Percentiles rank a stretch among this genome's conserved stretches.
Evolutionary conservation across 208 protist genomes (phyloP).

Genomic region (Leishmania martiniquensis): DNA sequence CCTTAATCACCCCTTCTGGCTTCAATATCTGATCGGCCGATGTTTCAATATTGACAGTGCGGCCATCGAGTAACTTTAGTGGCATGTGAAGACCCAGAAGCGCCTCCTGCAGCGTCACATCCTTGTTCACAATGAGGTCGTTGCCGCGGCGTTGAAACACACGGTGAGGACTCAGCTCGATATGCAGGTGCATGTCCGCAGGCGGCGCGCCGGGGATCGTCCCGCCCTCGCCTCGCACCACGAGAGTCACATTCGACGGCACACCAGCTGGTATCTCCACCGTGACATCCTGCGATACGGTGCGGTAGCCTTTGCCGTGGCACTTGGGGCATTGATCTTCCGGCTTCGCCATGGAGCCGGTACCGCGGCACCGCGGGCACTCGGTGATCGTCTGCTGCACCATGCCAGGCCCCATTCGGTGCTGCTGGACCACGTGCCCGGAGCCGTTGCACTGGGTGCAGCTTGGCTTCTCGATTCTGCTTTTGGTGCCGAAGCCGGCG

Average conservation of each 20-base stretch:
- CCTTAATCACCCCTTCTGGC: slow-evolving; percentile 79
- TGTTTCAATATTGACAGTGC: slow-evolving; percentile 83
- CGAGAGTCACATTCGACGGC: slow-evolving; percentile 95
- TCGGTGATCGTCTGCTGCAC: slow-evolving; percentile 94
- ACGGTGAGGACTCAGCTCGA: slow-evolving; percentile 94
- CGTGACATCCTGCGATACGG: slow-evolving; percentile 94
- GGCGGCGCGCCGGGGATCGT: slow-evolving; percentile 91
- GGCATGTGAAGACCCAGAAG: slow-evolving; percentile 90
- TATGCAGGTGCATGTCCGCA: slow-evolving; percentile 97
- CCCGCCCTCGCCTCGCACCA: slow-evolving; percentile 96
- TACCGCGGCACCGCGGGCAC: slow-evolving; percentile 94
- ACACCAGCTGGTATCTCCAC: slow-evolving; percentile 97
- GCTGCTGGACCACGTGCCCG: slow-evolving; percentile 92
- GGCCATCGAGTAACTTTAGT: slow-evolving; percentile 93
- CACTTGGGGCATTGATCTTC: slow-evolving; percentile 96
- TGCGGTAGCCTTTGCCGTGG: slow-evolving; percentile 92
- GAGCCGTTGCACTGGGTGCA: slow-evolving; percentile 94
- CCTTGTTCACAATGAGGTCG: slow-evolving; percentile 93
- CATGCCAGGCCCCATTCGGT: slow-evolving; percentile 97
- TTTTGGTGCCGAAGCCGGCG: slow-evolving; percentile 88
- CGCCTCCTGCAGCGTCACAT: slow-evolving; percentile 94
- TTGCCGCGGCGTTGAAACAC: slow-evolving; percentile 94
- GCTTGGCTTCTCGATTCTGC: slow-evolving; percentile 83
- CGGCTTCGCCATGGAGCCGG: slow-evolving; percentile 88
- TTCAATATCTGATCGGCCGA: slow-evolving; percentile 61